Conservation (phyloP, 805 yeast genomes). For the Saccharomycopsis oosterbeekiorum region DNA sequence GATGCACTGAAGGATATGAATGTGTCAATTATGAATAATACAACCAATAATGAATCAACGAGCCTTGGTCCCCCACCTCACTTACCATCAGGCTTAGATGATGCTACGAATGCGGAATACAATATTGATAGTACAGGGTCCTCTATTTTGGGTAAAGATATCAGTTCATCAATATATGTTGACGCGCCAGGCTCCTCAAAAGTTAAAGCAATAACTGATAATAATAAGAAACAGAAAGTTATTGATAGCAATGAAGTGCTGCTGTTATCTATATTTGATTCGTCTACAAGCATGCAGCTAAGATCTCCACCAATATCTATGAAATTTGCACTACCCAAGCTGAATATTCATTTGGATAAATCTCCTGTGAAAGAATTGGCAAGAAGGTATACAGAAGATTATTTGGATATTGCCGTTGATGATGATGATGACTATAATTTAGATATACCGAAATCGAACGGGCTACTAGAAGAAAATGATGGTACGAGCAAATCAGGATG, state of each 20-base stretch:
- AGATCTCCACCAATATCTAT: conserved; percentile 13
- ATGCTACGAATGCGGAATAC: background rate
- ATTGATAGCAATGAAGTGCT: background rate
- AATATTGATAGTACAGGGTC: conserved; percentile 1
- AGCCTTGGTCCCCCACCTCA: background rate
- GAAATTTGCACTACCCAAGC: conserved; percentile 16
- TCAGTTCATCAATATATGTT: conserved; percentile 7
- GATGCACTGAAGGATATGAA: background rate
- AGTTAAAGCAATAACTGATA: background rate
- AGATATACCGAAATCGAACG: background rate
- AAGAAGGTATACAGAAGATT: conserved; percentile 16
- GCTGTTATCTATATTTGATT: conserved; percentile 4
- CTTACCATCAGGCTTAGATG: background rate
- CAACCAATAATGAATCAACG: conserved; percentile 1
- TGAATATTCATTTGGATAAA: conserved; percentile 7
- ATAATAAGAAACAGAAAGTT: background rate
- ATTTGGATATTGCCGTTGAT: conserved; percentile 16
- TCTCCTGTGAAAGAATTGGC: conserved; percentile 18
- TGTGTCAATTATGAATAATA: background rate
- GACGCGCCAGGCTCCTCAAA: background rate
- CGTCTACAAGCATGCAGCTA: conserved; percentile 1
- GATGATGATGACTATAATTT: conserved; percentile 8
- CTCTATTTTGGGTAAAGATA: conserved; percentile 4
- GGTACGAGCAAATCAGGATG: background rate
- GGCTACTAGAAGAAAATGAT: background rate